Conservation (phyloP, 108 stramenopile genomes). For the Cyclotella baltica region DNA sequence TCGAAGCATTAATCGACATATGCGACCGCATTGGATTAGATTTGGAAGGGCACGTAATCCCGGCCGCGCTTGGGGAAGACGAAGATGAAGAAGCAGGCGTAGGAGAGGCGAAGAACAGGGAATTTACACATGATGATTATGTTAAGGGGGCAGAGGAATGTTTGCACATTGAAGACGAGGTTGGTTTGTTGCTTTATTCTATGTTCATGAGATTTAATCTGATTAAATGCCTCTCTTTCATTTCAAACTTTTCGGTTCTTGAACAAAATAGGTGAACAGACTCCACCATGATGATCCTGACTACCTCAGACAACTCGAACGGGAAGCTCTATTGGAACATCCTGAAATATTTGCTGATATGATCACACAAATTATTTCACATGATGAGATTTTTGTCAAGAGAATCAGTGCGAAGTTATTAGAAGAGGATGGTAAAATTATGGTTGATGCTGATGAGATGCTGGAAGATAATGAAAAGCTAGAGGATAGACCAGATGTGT, state of each 20-base stretch:
- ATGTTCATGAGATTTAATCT: neutral
- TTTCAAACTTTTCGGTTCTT: neutral
- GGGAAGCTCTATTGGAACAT: slow-evolving; percentile 42
- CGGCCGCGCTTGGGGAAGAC: slow-evolving; percentile 21
- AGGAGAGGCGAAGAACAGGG: slow-evolving; percentile 3
- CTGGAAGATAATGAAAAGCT: slow-evolving; percentile 41
- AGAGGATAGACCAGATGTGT: slow-evolving; percentile 41
- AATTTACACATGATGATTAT: slow-evolving; percentile 39
- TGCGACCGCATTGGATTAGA: slow-evolving; percentile 54
- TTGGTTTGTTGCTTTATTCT: neutral
- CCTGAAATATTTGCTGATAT: slow-evolving; percentile 49
- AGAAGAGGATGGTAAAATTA: slow-evolving; percentile 13
- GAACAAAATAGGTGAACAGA: neutral
- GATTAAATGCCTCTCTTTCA: neutral
- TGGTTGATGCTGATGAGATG: slow-evolving; percentile 23
- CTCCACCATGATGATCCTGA: slow-evolving; percentile 41
- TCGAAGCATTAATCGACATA: slow-evolving; percentile 35
- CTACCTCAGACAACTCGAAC: slow-evolving; percentile 34
- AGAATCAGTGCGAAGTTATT: slow-evolving; percentile 33
- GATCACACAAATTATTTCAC: slow-evolving; percentile 26
- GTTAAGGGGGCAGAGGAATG: slow-evolving; percentile 51
- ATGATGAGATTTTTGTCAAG: slow-evolving; percentile 32
- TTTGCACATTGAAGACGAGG: slow-evolving; percentile 50
- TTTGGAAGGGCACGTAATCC: slow-evolving; percentile 42
- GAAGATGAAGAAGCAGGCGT: slow-evolving; percentile 18